phyloP scores from a whole-genome alignment of 2,329 filamentous ascomycete genomes.

The Teratosphaeriaceae sp. region DNA sequence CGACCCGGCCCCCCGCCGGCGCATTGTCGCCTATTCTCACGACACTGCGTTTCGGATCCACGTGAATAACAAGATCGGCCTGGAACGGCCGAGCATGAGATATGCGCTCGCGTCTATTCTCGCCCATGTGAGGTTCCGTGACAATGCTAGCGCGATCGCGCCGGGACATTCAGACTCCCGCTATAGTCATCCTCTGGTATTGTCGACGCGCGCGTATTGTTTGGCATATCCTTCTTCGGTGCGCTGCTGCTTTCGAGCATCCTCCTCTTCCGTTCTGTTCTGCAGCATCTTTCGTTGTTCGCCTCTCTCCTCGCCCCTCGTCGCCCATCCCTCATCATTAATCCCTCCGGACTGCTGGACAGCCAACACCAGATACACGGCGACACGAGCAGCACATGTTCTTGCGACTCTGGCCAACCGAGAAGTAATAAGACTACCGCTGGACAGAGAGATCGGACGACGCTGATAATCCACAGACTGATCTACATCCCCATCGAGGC shows the following conservation, averaged over 20 bases:
- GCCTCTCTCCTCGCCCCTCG: background rate
- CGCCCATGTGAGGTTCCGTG: slow-evolving; percentile 13
- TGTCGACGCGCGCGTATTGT: slow-evolving; percentile 34
- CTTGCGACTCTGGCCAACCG: slow-evolving; percentile 29
- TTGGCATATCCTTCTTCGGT: slow-evolving; percentile 13
- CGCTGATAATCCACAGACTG: slow-evolving; percentile 18
- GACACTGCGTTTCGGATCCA: slow-evolving; percentile 14
- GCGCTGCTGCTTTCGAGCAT: slow-evolving; percentile 25
- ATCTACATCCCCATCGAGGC: slow-evolving; percentile 25
- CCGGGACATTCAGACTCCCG: slow-evolving; percentile 2
- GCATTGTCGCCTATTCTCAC: background rate
- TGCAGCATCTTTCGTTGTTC: slow-evolving; percentile 10
- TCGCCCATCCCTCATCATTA: background rate
- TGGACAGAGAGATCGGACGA: background rate
- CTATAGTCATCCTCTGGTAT: slow-evolving; percentile 21
- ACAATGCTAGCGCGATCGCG: slow-evolving; percentile 20
- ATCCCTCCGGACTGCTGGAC: slow-evolving; percentile 18
- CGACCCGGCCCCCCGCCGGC: background rate
- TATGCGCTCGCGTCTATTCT: slow-evolving; percentile 18
- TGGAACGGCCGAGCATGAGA: slow-evolving; percentile 3
- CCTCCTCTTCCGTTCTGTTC: slow-evolving; percentile 13
- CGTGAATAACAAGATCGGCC: slow-evolving; percentile 8
- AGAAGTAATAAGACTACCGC: slow-evolving; percentile 20
- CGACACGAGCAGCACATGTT: slow-evolving; percentile 25
- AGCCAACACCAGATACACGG: slow-evolving; percentile 12